phyloP scores from a whole-genome alignment of 805 yeast species.

The Ogataea methanolica region DNA sequence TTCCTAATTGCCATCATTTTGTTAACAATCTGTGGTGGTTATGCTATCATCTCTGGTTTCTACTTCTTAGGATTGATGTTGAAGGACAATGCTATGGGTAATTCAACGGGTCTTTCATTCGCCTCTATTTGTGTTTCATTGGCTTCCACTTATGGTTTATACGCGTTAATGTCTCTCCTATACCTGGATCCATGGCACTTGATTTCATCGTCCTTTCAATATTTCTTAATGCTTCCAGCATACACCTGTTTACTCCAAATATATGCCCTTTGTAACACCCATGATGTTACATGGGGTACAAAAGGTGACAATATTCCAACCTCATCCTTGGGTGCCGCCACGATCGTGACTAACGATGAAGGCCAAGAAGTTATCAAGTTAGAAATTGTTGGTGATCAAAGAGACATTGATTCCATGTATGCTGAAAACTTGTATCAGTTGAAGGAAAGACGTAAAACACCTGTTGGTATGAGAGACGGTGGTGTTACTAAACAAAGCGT shows the following conservation, averaged over 20 bases:
- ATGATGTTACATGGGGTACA: slow-evolving; percentile 99
- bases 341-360: slow-evolving; percentile 71
- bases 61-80: slow-evolving; percentile 66
- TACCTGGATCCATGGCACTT: slow-evolving; percentile 98
- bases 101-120: slow-evolving; percentile 45
- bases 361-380: slow-evolving; percentile 83
- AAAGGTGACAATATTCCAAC: slow-evolving; percentile 83
- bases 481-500: slow-evolving; percentile 34
- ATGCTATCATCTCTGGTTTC: slow-evolving; percentile 78
- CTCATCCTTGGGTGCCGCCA: slow-evolving; percentile 73
- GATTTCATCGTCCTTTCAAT: slow-evolving; percentile 79
- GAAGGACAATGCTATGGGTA: slow-evolving; percentile 32
- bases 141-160: slow-evolving; percentile 88
- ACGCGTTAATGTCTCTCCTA: slow-evolving; percentile 72
- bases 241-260: slow-evolving; percentile 91
- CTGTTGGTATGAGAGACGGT: slow-evolving; percentile 42
- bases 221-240: slow-evolving; percentile 84
- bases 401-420: slow-evolving; percentile 79
- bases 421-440: slow-evolving; percentile 69
- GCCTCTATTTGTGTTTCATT: slow-evolving; percentile 79
- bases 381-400: slow-evolving; percentile 63
- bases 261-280: slow-evolving; percentile 96
- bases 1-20: slow-evolving; percentile 70
- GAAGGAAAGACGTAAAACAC: slow-evolving; percentile 63
- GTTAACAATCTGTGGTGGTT: slow-evolving; percentile 73